phyloP scores from a whole-genome alignment of 2,329 filamentous ascomycete species.

The Ilyonectria sp. region DNA sequence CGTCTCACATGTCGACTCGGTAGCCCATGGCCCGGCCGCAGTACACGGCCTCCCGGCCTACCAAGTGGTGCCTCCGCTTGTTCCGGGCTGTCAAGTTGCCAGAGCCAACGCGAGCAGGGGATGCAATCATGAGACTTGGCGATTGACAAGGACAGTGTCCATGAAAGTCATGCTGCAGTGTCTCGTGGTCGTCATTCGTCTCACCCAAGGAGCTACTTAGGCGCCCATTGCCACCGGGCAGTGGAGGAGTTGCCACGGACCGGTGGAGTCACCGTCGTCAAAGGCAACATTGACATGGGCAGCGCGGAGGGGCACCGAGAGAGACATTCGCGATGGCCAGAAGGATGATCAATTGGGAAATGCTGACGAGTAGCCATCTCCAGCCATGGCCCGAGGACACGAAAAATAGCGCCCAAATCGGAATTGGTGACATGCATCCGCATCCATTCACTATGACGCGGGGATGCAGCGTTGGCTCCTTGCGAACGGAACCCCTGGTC shows the following conservation, averaged over 20 bases:
- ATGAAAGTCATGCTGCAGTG: constrained; percentile 21
- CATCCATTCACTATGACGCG: constrained; percentile 43
- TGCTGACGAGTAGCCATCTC: constrained; percentile 33
- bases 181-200: constrained; percentile 30
- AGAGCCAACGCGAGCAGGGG: constrained; percentile 14
- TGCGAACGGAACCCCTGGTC: constrained; percentile 38
- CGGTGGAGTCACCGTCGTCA: constrained; percentile 30
- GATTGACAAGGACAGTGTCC: constrained; percentile 12
- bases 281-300: constrained; percentile 29
- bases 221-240: constrained; percentile 26
- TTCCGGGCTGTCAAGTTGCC: constrained; percentile 3
- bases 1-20: constrained; percentile 33
- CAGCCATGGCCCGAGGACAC: constrained; percentile 25
- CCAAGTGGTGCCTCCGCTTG: constrained; percentile 21
- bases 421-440: constrained; percentile 40
- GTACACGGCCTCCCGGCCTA: background rate
- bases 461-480: constrained; percentile 41
- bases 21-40: constrained; percentile 4
- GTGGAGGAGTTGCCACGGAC: constrained; percentile 33
- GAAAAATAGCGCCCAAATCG: constrained; percentile 33
- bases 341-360: constrained; percentile 32
- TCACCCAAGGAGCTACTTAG: constrained; percentile 30
- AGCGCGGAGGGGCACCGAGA: constrained; percentile 34
- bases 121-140: constrained; percentile 8
- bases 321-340: constrained; percentile 32